A percentile compares a stretch with the other conserved stretches of the same genome.
These are phyloP conservation scores for Ensete glaucum DNA, from an alignment of 176 grass and related monocot species.

Conservation along the genomic window DNA sequence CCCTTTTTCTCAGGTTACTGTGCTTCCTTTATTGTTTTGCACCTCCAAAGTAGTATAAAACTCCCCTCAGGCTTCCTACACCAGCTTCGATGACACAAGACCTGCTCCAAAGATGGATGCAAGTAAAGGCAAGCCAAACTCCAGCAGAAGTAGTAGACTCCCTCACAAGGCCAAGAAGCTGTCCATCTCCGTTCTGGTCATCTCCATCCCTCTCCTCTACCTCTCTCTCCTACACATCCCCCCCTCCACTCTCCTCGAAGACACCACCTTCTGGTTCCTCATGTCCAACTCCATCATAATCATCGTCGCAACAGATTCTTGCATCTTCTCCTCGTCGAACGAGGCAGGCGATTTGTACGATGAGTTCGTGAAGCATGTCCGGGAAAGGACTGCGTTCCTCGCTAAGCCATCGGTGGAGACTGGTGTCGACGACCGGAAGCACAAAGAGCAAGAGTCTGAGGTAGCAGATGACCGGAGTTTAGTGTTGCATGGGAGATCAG, in stretches of 20 bases:
- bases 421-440: not conserved
- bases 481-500: not conserved
- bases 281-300: constrained; percentile 22
- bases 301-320: constrained; percentile 6
- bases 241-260: constrained; percentile 9
- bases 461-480: not conserved
- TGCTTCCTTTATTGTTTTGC: too few relatives aligned
- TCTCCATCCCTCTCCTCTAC: constrained; percentile 20
- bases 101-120: too few relatives aligned
- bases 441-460: not conserved
- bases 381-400: not conserved
- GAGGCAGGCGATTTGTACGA: not conserved
- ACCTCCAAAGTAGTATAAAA: too few relatives aligned
- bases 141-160: not conserved
- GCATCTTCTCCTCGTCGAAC: not conserved
- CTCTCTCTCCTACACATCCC: constrained; percentile 1
- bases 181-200: constrained; percentile 2
- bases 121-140: not conserved
- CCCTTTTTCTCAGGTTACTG: too few relatives aligned
- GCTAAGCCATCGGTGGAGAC: not conserved
- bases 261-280: constrained; percentile 17
- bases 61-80: too few relatives aligned
- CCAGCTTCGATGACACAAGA: too few relatives aligned
- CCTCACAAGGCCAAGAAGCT: constrained; percentile 8
- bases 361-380: constrained; percentile 2